Percentiles rank a stretch among this genome's conserved stretches.
Evolutionary conservation across 208 protist species (phyloP).

Genomic region (Trypanosomatidae sp.): DNA sequence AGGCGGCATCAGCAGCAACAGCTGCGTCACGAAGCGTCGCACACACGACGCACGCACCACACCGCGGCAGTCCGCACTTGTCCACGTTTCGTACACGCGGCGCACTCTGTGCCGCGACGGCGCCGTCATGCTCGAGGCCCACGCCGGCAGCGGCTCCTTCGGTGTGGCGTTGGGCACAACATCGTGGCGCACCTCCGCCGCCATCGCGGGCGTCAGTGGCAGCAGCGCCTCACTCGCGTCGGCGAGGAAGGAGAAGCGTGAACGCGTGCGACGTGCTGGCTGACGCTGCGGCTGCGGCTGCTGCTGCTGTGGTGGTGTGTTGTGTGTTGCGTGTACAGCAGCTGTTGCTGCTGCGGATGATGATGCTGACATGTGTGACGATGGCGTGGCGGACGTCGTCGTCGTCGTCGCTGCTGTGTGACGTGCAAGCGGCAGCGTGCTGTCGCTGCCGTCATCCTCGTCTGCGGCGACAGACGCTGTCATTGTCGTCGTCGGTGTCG

Average conservation of each 20-base stretch:
- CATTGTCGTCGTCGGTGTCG: background rate
- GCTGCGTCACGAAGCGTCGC: too few species aligned
- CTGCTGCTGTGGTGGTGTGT: too few species aligned
- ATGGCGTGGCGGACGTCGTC: background rate
- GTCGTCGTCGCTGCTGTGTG: background rate
- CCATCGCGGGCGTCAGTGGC: background rate
- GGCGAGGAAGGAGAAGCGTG: conserved; percentile 48
- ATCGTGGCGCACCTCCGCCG: conserved; percentile 8
- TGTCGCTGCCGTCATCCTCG: background rate
- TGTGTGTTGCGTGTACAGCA: background rate
- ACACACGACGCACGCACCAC: too few species aligned
- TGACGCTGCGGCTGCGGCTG: too few species aligned
- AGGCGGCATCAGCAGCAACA: too few species aligned
- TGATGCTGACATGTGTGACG: too few species aligned
- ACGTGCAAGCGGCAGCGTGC: conserved; percentile 4
- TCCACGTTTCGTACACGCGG: conserved; percentile 37
- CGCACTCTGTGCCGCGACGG: conserved; percentile 35
- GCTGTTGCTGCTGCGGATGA: too few species aligned
- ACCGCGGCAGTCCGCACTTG: conserved; percentile 14
- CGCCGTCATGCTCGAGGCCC: conserved; percentile 54
- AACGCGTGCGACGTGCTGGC: too few species aligned
- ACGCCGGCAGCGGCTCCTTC: conserved; percentile 49
- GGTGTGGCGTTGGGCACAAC: conserved; percentile 49
- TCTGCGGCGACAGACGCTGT: too few species aligned
- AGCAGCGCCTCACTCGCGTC: too few species aligned